phyloP scores from a whole-genome alignment of 768 basidiomycete genomes.

The Botryobasidium botryosum region DNA sequence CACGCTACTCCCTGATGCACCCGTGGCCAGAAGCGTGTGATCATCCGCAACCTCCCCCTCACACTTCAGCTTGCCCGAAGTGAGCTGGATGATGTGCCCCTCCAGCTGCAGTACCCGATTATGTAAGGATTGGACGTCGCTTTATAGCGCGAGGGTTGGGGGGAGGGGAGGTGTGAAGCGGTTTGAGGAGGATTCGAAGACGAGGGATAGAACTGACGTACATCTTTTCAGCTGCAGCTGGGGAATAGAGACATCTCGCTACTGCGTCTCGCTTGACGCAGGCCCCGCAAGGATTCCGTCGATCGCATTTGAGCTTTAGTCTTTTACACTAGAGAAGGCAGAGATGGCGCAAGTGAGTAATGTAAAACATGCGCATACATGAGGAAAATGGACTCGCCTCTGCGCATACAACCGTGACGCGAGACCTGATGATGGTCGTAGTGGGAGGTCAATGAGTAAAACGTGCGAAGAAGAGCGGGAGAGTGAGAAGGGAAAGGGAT shows the following conservation, averaged over 20 bases:
- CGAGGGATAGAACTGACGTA: constrained; percentile 21
- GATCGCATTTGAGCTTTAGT: constrained; percentile 72
- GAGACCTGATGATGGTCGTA: constrained; percentile 34
- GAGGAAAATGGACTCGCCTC: constrained; percentile 32
- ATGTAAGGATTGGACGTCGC: constrained; percentile 68
- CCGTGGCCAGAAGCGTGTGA: constrained; percentile 24
- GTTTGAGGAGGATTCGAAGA: constrained; percentile 2
- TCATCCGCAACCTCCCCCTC: constrained; percentile 23
- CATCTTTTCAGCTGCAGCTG: constrained; percentile 77
- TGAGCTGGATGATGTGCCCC: constrained; percentile 19
- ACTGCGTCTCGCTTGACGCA: constrained; percentile 53
- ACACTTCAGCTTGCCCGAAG: too few relatives aligned
- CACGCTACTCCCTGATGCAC: constrained; percentile 29
- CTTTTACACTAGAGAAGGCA: constrained; percentile 51
- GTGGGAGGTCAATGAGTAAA: too few relatives aligned
- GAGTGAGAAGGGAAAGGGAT: too few relatives aligned
- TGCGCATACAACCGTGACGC: constrained; percentile 67
- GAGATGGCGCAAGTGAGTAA: neutral
- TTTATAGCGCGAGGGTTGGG: too few relatives aligned
- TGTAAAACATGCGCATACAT: neutral
- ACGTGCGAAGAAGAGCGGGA: too few relatives aligned
- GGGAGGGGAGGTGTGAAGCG: too few relatives aligned
- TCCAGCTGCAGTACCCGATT: constrained; percentile 64
- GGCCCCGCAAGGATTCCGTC: constrained; percentile 56
- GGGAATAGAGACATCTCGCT: constrained; percentile 15